Evolutionary conservation across 1,139 yeast genomes (phyloP), one percentile per base, ranked within the genome.

Genomic region (Protomyces macrosporus): DNA sequence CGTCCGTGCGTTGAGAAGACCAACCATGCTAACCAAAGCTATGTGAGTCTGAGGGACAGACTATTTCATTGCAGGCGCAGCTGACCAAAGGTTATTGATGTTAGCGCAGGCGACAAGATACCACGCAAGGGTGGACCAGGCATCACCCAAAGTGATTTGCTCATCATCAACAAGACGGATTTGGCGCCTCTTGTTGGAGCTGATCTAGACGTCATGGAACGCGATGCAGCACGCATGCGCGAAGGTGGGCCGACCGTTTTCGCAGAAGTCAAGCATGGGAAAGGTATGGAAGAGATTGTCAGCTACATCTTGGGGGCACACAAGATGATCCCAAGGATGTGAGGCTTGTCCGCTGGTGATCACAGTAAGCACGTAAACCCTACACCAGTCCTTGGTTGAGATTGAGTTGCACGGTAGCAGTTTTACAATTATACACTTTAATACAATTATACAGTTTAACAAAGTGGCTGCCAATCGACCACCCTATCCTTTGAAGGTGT

Each of bases 121-220:
- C 66, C 66, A 3, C 55, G 66, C 32, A 65, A 65, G 45, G 66
- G 66, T 30, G 66, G 66, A 9, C 66, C 66, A 14, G 66, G 66
- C 14, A 65, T 65, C 37, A 65, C 66, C 3, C 65, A 65, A 39
- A 56, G 63, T 30, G 66, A 65, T 50, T 36, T 65, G 30, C 62
- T 65, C 30, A 40, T 65, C 33, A 34, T 65, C 55, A 65, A 65
- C 55, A 65, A 65, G 45, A 62, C 65, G 16, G 66, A 65, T 45
- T 42, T 65, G 12, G 65, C 66, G 23, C 50, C 40, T 10, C 45
- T 65, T 36, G 66, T 65, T 30, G 66, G 66, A 5, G 66, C 66
- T 5, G 65, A 62, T 40, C 55, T 65, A 35, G 45, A 32, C 14
- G 60, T 65, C 16, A 65, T 65, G 66, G 63, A 53, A 10, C 63